phyloP scores from a whole-genome alignment of 768 basidiomycete species.

The Lentinula detonsa region DNA sequence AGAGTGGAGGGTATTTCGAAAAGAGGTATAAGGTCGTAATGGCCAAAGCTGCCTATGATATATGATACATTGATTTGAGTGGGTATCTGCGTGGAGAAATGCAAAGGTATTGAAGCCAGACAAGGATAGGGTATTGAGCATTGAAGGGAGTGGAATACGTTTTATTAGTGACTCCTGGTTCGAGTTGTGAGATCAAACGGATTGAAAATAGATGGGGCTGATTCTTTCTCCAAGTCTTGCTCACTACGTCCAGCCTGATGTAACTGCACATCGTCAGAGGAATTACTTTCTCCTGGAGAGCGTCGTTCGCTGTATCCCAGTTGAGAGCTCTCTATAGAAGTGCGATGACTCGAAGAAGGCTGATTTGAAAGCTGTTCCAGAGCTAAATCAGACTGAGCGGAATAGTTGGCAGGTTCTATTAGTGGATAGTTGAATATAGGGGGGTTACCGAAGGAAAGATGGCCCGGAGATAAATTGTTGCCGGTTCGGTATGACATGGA shows the following conservation, averaged over 20 bases:
- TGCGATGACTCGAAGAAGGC: neutral
- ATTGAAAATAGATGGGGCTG: neutral
- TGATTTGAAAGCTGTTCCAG: neutral
- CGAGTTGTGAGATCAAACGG: neutral
- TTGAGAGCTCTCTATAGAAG: neutral
- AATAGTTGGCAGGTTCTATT: neutral
- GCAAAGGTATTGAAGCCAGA: neutral
- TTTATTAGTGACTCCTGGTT: neutral
- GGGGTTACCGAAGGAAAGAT: neutral
- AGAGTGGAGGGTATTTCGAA: neutral
- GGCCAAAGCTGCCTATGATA: neutral
- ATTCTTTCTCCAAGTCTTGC: neutral
- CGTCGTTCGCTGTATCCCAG: neutral
- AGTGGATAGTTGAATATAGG: neutral
- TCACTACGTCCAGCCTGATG: neutral
- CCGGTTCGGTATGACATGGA: neutral
- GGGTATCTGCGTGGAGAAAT: neutral
- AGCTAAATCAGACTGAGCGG: neutral
- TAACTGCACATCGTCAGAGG: neutral
- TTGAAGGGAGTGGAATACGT: neutral
- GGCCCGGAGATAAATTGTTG: neutral
- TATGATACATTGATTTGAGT: neutral
- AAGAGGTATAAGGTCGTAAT: neutral
- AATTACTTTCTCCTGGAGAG: neutral
- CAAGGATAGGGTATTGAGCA: neutral